Conservation (phyloP, 2,329 filamentous ascomycete species). For the Diaporthe nobilis region DNA sequence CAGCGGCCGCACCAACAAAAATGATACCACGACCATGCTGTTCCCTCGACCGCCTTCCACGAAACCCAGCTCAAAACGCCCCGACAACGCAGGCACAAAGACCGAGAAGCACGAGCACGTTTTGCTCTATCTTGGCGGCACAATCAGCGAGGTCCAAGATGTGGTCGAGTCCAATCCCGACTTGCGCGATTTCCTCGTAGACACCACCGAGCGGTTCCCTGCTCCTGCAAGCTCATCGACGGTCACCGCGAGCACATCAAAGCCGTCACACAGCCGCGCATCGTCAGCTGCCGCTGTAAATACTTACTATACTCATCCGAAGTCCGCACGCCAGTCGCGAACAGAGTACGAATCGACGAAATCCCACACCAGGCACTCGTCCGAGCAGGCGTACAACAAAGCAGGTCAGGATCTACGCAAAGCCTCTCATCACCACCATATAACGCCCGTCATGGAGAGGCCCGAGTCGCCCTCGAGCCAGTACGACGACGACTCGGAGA, state of each 20-base stretch:
- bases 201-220: slow-evolving; percentile 43
- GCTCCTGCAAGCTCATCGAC: slow-evolving; percentile 29
- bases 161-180: slow-evolving; percentile 47
- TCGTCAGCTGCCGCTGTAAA: slow-evolving; percentile 35
- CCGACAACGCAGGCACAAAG: not conserved
- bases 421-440: not conserved
- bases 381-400: not conserved
- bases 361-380: not conserved
- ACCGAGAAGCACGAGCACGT: slow-evolving; percentile 43
- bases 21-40: not conserved
- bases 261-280: slow-evolving; percentile 35
- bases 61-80: slow-evolving; percentile 6
- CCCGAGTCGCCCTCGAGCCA: slow-evolving; percentile 51
- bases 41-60: slow-evolving; percentile 33
- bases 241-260: slow-evolving; percentile 31
- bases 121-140: slow-evolving; percentile 45
- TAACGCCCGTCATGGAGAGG: slow-evolving; percentile 46
- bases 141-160: slow-evolving; percentile 39
- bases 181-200: slow-evolving; percentile 47
- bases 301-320: not conserved
- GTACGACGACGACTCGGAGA: slow-evolving; percentile 42
- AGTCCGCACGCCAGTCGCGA: slow-evolving; percentile 20
- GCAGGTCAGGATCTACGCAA: not conserved
- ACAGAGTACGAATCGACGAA: slow-evolving; percentile 29
- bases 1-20: slow-evolving; percentile 19